phyloP scores from a whole-genome alignment of 345 rosid genomes.

The Hibiscus mutabilis region DNA sequence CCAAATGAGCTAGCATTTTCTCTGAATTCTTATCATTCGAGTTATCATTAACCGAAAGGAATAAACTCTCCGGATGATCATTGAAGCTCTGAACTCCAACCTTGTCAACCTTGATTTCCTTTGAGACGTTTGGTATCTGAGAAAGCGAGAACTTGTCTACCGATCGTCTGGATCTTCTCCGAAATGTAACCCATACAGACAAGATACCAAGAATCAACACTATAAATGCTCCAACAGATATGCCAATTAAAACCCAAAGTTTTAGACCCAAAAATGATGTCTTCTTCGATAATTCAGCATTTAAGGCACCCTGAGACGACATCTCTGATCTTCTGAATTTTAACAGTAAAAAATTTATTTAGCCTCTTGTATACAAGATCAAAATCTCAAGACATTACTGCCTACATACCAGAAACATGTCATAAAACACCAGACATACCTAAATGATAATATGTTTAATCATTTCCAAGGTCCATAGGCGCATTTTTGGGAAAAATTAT shows the following conservation, averaged over 20 bases:
- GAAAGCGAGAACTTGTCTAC: neutral
- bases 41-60: slow-evolving; percentile 45
- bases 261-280: slow-evolving; percentile 78
- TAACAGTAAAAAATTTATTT: neutral
- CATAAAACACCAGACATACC: neutral
- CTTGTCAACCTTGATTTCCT: neutral
- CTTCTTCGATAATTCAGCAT: slow-evolving; percentile 67
- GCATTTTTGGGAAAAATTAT: neutral
- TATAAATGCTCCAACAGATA: slow-evolving; percentile 53
- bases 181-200: neutral
- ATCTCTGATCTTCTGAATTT: slow-evolving; percentile 34
- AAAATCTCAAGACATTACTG: slow-evolving; percentile 20
- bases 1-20: slow-evolving; percentile 13
- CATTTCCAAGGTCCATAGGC: neutral
- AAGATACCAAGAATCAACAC: neutral
- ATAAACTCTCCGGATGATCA: slow-evolving; percentile 43
- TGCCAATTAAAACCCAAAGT: slow-evolving; percentile 81
- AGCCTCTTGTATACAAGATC: slow-evolving; percentile 19
- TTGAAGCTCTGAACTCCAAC: slow-evolving; percentile 32
- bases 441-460: slow-evolving; percentile 2
- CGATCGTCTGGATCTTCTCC: neutral
- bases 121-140: neutral
- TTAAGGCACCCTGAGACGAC: slow-evolving; percentile 61
- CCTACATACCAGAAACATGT: slow-evolving; percentile 23
- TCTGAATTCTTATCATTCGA: slow-evolving; percentile 43